Conservation (phyloP, 1,284 basidiomycete genomes). For the Melampsora americana region DNA sequence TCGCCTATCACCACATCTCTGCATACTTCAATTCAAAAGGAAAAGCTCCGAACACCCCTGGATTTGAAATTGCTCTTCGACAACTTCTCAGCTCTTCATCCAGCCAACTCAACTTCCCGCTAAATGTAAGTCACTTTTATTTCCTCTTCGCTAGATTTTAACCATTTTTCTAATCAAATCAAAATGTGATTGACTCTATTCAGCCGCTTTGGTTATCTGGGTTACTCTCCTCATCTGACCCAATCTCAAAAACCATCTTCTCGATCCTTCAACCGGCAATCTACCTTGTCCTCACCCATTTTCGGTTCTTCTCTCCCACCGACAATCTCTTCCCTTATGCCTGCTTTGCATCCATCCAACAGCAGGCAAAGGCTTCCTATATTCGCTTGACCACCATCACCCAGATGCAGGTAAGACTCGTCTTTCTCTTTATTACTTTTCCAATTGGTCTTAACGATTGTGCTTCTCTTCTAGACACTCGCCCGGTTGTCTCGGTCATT, state of each 20-base stretch:
- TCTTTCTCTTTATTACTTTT: neutral
- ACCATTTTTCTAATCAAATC: neutral
- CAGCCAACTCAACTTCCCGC: no score
- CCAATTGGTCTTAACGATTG: neutral
- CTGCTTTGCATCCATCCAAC: neutral
- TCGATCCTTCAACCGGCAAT: slow-evolving; percentile 1
- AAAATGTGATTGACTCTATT: neutral
- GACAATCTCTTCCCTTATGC: neutral
- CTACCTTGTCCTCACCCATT: neutral
- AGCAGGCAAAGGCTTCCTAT: slow-evolving; percentile 5
- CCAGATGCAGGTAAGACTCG: neutral
- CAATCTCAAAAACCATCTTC: neutral
- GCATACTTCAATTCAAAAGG: no score
- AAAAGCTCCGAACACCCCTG: no score
- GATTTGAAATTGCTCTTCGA: no score
- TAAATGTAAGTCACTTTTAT: no score
- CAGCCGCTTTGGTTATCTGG: slow-evolving; percentile 2
- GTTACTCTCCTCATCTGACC: neutral
- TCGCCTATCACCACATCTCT: no score
- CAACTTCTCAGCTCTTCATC: no score
- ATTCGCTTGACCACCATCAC: neutral
- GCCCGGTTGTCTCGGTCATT: neutral
- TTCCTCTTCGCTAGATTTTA: no score
- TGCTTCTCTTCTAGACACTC: neutral
- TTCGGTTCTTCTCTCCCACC: neutral